Conservation (phyloP, 768 basidiomycete genomes). For the Cystofilobasidium macerans region DNA sequence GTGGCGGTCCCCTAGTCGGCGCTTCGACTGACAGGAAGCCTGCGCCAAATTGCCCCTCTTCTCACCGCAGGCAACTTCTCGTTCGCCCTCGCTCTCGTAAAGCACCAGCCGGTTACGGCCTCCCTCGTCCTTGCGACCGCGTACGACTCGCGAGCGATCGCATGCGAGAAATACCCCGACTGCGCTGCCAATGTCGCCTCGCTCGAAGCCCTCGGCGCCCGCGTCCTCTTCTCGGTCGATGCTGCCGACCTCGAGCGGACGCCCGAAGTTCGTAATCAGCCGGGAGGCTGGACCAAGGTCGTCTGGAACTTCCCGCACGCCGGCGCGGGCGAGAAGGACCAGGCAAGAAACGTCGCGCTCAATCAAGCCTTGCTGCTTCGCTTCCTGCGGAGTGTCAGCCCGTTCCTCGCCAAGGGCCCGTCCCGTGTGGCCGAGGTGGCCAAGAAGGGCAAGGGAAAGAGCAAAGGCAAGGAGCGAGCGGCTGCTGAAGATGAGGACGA, state of each 20-base stretch:
- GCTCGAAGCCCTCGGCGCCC: conserved; percentile 52
- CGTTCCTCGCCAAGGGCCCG: conserved; percentile 49
- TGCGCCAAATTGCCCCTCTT: neutral
- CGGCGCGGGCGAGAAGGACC: conserved; percentile 81
- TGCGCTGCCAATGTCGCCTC: conserved; percentile 50
- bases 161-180: conserved; percentile 67
- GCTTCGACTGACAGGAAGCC: neutral
- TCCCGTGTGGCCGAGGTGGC: conserved; percentile 43
- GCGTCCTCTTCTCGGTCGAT: conserved; percentile 71
- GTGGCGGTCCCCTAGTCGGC: neutral
- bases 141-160: conserved; percentile 66
- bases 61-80: conserved; percentile 58
- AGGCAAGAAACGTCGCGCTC: conserved; percentile 79
- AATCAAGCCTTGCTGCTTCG: conserved; percentile 75
- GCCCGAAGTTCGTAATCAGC: conserved; percentile 38
- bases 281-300: conserved; percentile 59
- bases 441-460: conserved; percentile 25
- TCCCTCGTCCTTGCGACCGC: conserved; percentile 71
- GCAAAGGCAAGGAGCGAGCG: conserved; percentile 23
- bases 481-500: conserved; percentile 28
- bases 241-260: conserved; percentile 62
- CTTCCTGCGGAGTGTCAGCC: conserved; percentile 64
- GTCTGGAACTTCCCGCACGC: conserved; percentile 97
- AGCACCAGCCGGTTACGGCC: conserved; percentile 44
- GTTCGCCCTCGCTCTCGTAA: conserved; percentile 63